Percentiles rank a stretch among this genome's conserved stretches.
Evolutionary conservation across 2,329 filamentous ascomycete species (phyloP).

Genomic region (Xylaria sp.): DNA sequence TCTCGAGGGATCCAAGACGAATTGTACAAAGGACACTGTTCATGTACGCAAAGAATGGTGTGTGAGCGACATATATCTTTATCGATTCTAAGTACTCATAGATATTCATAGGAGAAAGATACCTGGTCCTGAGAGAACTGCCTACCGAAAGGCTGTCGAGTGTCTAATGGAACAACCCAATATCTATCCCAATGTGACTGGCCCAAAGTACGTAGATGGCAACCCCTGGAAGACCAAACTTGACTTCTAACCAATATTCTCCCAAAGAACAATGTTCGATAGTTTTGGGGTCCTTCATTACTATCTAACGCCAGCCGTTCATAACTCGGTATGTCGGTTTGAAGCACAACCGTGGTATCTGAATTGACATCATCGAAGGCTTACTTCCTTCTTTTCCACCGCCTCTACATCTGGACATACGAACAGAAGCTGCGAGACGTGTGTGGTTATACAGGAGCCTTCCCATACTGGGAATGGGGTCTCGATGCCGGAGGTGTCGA

Average conservation of each 20-base stretch:
- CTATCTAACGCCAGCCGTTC: constrained; percentile 45
- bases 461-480: constrained; percentile 51
- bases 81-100: not conserved
- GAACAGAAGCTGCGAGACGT: constrained; percentile 49
- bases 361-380: constrained; percentile 38
- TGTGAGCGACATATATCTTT: not conserved
- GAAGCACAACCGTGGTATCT: not conserved
- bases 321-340: constrained; percentile 45
- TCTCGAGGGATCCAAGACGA: constrained; percentile 35
- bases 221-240: no score
- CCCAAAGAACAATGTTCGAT: constrained; percentile 44
- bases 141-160: constrained; percentile 45
- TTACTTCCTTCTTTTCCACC: constrained; percentile 53
- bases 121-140: constrained; percentile 43
- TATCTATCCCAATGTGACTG: constrained; percentile 44
- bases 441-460: constrained; percentile 51
- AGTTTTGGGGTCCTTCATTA: constrained; percentile 48
- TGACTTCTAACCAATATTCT: constrained; percentile 4
- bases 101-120: constrained; percentile 42
- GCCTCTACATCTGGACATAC: constrained; percentile 51
- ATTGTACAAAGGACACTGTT: constrained; percentile 46
- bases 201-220: constrained; percentile 39
- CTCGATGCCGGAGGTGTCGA: constrained; percentile 51
- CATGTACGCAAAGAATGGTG: constrained; percentile 48
- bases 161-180: constrained; percentile 45